Evolutionary conservation across 176 grass and related monocot species (phyloP).

Genomic region (Secale cereale): DNA sequence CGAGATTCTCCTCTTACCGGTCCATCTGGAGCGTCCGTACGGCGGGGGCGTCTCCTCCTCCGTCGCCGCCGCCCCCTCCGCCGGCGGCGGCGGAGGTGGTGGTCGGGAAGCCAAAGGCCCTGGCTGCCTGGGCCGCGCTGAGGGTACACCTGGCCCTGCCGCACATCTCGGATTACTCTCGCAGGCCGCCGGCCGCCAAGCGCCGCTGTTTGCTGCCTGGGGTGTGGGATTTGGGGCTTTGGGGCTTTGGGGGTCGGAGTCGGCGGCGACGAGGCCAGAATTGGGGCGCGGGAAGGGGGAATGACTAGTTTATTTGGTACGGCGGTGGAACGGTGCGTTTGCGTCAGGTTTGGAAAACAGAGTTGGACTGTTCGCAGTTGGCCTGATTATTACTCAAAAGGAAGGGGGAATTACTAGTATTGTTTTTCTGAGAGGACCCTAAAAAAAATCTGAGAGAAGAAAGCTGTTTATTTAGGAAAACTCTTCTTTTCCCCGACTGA

Average conservation of each 20-base stretch:
- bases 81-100: constrained; percentile 4
- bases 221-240: background rate
- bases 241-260: background rate
- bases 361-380: too few species aligned
- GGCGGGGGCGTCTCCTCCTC: constrained; percentile 27
- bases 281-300: constrained; percentile 32
- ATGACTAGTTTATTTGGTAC: constrained; percentile 19
- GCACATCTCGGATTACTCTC: constrained; percentile 49
- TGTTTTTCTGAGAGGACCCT: too few species aligned
- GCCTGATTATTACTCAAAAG: too few species aligned
- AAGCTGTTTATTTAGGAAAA: too few species aligned
- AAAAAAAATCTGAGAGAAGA: too few species aligned
- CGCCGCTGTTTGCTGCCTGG: background rate
- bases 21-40: constrained; percentile 29
- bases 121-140: constrained; percentile 39
- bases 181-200: background rate
- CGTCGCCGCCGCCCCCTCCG: constrained; percentile 12
- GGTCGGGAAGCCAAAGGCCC: constrained; percentile 57
- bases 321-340: too few species aligned
- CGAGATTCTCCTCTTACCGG: constrained; percentile 2
- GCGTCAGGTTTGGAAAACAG: too few species aligned
- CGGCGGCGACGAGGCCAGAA: background rate
- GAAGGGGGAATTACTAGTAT: too few species aligned
- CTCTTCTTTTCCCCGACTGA: too few species aligned
- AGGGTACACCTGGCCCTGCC: constrained; percentile 84